Conservation (phyloP, 208 protist genomes). For the Kentomonas sorsogonicus region DNA sequence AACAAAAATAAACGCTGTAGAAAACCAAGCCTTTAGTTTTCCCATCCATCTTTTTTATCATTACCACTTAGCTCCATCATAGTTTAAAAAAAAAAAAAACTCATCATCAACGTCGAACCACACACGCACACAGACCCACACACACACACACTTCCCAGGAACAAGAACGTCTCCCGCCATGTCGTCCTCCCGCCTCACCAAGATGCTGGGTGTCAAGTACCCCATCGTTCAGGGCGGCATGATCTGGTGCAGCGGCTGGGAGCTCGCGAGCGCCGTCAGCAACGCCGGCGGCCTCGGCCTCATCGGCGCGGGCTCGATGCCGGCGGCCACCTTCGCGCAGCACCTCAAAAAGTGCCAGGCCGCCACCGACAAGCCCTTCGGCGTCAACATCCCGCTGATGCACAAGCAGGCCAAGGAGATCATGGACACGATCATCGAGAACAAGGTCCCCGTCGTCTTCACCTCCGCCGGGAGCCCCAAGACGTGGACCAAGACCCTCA, state of each 20-base stretch:
- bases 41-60: too few relatives aligned
- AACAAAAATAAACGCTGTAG: too few relatives aligned
- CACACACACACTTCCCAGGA: too few relatives aligned
- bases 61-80: too few relatives aligned
- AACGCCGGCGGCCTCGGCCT: slow-evolving; percentile 88
- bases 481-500: slow-evolving; percentile 59
- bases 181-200: slow-evolving; percentile 41
- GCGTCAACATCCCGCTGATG: slow-evolving; percentile 67
- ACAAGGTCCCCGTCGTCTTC: slow-evolving; percentile 82
- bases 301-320: slow-evolving; percentile 73
- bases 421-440: slow-evolving; percentile 66
- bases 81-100: too few relatives aligned
- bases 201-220: slow-evolving; percentile 65
- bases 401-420: slow-evolving; percentile 26
- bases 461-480: slow-evolving; percentile 81
- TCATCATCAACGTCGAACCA: too few relatives aligned
- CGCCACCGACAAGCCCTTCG: slow-evolving; percentile 68
- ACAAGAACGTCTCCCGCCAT: too few relatives aligned
- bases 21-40: too few relatives aligned
- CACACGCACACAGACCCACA: too few relatives aligned
- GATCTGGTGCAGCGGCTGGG: slow-evolving; percentile 78
- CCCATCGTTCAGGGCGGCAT: slow-evolving; percentile 83
- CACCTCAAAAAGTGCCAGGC: slow-evolving; percentile 41
- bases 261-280: slow-evolving; percentile 68
- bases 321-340: slow-evolving; percentile 47